Evolutionary conservation across 2,329 filamentous ascomycete species (phyloP).

Genomic region (Colletotrichum acutatum): DNA sequence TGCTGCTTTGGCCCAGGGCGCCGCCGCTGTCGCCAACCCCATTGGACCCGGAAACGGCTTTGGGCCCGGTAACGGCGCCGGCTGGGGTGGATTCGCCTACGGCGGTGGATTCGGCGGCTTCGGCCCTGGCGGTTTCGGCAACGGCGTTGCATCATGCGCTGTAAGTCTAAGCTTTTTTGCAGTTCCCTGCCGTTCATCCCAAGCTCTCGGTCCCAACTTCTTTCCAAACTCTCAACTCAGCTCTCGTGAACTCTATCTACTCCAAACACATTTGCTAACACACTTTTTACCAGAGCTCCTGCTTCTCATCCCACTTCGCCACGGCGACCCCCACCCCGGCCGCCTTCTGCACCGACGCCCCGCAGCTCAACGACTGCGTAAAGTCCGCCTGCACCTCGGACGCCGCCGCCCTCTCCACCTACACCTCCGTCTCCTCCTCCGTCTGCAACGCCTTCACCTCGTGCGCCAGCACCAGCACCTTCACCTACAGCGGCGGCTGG

Average conservation of each 20-base stretch:
- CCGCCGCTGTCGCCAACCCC: conserved; percentile 23
- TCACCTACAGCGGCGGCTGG: conserved; percentile 39
- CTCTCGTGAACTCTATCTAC: not conserved
- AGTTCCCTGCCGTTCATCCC: not conserved
- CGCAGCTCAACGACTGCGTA: conserved; percentile 38
- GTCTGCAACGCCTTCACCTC: conserved; percentile 38
- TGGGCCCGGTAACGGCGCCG: conserved; percentile 18
- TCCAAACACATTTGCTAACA: not conserved
- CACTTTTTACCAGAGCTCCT: conserved; percentile 31
- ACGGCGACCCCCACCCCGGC: conserved; percentile 38
- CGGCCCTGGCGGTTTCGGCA: conserved; percentile 22
- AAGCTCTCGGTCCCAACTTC: conserved; percentile 1
- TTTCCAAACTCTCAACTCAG: not conserved
- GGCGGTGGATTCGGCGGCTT: conserved; percentile 24
- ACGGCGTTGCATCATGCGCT: conserved; percentile 22
- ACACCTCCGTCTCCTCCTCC: conserved; percentile 38
- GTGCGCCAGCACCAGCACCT: conserved; percentile 39
- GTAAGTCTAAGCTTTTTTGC: conserved; percentile 5
- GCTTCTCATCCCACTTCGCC: conserved; percentile 41
- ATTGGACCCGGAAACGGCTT: conserved; percentile 22
- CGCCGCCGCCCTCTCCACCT: conserved; percentile 34
- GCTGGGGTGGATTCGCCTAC: conserved; percentile 25
- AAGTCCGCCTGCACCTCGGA: conserved; percentile 38
- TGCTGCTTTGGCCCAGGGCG: conserved; percentile 28
- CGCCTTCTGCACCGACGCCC: conserved; percentile 37